These are phyloP conservation scores for Diversispora epigaea DNA, from an alignment of 192 early-diverging fungal species.

Conservation along the genomic window DNA sequence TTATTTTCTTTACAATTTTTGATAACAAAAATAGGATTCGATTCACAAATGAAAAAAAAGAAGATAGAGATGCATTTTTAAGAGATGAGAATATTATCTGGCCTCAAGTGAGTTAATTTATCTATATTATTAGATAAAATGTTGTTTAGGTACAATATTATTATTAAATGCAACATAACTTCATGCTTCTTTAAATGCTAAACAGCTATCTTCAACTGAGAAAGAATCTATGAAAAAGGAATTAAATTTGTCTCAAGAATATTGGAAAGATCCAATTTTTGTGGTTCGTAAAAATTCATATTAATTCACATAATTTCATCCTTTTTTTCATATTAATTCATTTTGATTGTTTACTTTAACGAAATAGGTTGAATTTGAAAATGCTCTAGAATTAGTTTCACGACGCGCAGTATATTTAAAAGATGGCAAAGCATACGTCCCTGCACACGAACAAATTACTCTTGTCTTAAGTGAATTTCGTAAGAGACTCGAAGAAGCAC, in stretches of 20 bases:
- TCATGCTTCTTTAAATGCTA: not conserved
- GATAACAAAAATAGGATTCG: constrained; percentile 36
- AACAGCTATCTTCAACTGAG: constrained; percentile 38
- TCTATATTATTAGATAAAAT: not conserved
- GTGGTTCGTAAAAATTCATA: constrained; percentile 34
- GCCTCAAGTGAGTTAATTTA: constrained; percentile 42
- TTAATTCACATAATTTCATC: not conserved
- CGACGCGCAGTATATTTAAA: constrained; percentile 61
- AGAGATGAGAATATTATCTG: constrained; percentile 48
- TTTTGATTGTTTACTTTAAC: not conserved
- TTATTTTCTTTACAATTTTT: not conserved
- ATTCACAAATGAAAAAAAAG: constrained; percentile 42
- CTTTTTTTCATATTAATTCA: not conserved
- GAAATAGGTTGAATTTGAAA: constrained; percentile 68
- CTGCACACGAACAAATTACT: constrained; percentile 64
- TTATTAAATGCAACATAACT: no score
- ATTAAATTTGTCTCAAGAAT: constrained; percentile 29
- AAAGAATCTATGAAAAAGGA: constrained; percentile 36
- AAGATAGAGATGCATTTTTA: constrained; percentile 58
- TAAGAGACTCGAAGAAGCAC: constrained; percentile 49
- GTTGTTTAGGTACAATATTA: not conserved
- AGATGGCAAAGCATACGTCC: constrained; percentile 70
- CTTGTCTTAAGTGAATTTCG: constrained; percentile 80
- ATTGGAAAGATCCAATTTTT: constrained; percentile 47
- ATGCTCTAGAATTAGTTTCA: constrained; percentile 62